Conservation (phyloP, 108 stramenopile species). For the Nannochloropsis oceanica region DNA sequence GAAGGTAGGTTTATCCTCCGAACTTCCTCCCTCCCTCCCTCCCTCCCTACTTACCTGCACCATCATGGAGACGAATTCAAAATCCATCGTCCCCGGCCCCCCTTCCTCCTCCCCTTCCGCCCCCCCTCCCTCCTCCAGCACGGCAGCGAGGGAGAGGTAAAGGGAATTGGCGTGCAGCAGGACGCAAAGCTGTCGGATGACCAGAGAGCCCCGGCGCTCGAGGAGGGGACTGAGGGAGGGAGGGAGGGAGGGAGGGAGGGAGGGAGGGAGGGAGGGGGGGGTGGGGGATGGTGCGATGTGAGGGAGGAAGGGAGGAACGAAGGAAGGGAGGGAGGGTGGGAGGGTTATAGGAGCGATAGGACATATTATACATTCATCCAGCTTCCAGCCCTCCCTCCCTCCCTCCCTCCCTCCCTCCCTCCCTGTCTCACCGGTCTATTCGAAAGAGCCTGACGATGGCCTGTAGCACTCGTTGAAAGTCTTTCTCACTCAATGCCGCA, state of each 20-base stretch:
- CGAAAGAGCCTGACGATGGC: slow-evolving; percentile 74
- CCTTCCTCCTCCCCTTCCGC: not conserved
- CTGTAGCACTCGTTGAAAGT: slow-evolving; percentile 77
- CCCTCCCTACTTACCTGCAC: not conserved
- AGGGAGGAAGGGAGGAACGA: no score
- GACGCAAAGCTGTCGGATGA: slow-evolving; percentile 87
- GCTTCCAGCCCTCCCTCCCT: not conserved
- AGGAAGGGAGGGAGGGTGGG: no score
- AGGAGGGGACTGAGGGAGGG: slow-evolving; percentile 41
- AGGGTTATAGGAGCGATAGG: no score
- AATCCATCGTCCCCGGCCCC: not conserved
- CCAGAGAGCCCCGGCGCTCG: slow-evolving; percentile 82
- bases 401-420: no score
- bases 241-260: no score
- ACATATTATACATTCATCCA: no score
- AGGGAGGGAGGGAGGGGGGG: no score
- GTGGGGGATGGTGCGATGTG: no score
- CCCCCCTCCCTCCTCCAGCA: slow-evolving; percentile 7
- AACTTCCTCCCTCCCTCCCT: not conserved
- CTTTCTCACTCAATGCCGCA: slow-evolving; percentile 57
- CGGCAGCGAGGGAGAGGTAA: slow-evolving; percentile 66
- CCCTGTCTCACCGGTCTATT: slow-evolving; percentile 54
- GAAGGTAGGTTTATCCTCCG: not conserved
- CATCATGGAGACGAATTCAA: not conserved
- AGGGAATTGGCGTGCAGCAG: slow-evolving; percentile 78